Evolutionary conservation across 257 asterid genomes (phyloP), one percentile per base, ranked within the genome.

Genomic region (Perilla frutescens): DNA sequence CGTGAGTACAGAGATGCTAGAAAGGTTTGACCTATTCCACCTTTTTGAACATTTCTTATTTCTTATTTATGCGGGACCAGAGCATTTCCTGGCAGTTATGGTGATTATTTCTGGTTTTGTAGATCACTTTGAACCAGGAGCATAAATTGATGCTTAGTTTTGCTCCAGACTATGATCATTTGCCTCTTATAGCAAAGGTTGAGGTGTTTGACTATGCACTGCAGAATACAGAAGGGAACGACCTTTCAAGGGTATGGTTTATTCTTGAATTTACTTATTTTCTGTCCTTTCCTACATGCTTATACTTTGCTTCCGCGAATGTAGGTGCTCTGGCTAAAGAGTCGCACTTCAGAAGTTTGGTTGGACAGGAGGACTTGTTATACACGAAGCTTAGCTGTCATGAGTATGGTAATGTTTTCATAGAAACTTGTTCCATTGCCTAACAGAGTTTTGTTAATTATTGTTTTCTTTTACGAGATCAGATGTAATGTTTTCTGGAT

Each of bases 321-420:
- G 72, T 63, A 77, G 99, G 96, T 95, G 54, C 96, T 95, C 62
- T 95, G 99, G 99, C 87, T 95, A 79, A 95, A 95, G 85, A 95
- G 99, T 76, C 99, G 98, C 81, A 95, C 99, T 70, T 92, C 99
- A 39, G 99, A 95, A 83, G 91, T 95, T 68, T 95, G 99, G 98
- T 80, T 95, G 81, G 96, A 85, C 79, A 89, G 99, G 81, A 92
- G 98, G 88, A 95, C 99, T 76, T 92, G 89, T 84, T 95, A 92
- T 79, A 90, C 99, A 37, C 84, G 99, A 84, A 95, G 99, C 84
- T 88, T 95, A 85, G 98, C 99, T 70, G 99, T 95, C 78, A 95
- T 95, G 99, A 95, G 99, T 82, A 95, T 95, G 98, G 99, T 95
- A 87, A 70, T 73, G 76, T 6, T 40, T 61, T 80, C 54, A 76